Evolutionary conservation across 2,329 filamentous ascomycete genomes (phyloP).

Genomic region (Microsporum canis): DNA sequence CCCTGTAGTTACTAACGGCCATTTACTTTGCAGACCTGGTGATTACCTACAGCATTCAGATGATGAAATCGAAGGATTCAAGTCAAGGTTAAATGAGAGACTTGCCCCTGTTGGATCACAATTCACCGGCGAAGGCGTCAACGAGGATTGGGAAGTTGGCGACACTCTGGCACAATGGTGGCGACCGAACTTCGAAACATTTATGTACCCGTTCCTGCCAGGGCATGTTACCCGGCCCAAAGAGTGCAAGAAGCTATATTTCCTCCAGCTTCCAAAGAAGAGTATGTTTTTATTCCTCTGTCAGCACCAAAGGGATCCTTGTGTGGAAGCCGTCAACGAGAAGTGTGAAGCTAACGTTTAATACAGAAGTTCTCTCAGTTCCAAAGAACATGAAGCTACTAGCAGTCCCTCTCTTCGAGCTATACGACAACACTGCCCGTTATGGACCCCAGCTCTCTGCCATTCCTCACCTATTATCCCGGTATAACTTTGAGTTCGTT

Average conservation of each 20-base stretch:
- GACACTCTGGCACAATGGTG: conserved; percentile 98
- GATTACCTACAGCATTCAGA: conserved; percentile 82
- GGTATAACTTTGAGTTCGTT: conserved; percentile 96
- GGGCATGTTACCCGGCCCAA: conserved; percentile 93
- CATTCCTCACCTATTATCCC: conserved; percentile 85
- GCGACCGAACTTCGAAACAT: conserved; percentile 97
- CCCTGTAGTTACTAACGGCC: too few species aligned
- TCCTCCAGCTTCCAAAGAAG: conserved; percentile 83
- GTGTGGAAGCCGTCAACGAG: neutral
- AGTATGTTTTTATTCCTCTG: conserved; percentile 48
- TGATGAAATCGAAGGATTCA: conserved; percentile 92
- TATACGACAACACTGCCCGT: conserved; percentile 91
- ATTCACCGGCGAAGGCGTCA: conserved; percentile 71
- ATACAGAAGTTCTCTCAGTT: conserved; percentile 77
- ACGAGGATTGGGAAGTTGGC: conserved; percentile 87
- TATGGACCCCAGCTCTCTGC: conserved; percentile 95
- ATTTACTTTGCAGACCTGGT: conserved; percentile 49
- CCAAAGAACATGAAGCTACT: conserved; percentile 99
- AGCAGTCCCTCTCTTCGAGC: conserved; percentile 89
- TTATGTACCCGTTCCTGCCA: conserved; percentile 98
- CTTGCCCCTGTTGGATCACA: conserved; percentile 81
- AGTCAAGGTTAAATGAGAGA: conserved; percentile 79
- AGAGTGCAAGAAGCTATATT: conserved; percentile 98
- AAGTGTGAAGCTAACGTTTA: neutral
- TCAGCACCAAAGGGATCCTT: neutral